phyloP scores from a whole-genome alignment of 331 rosid species.

The Malus hybrid region DNA sequence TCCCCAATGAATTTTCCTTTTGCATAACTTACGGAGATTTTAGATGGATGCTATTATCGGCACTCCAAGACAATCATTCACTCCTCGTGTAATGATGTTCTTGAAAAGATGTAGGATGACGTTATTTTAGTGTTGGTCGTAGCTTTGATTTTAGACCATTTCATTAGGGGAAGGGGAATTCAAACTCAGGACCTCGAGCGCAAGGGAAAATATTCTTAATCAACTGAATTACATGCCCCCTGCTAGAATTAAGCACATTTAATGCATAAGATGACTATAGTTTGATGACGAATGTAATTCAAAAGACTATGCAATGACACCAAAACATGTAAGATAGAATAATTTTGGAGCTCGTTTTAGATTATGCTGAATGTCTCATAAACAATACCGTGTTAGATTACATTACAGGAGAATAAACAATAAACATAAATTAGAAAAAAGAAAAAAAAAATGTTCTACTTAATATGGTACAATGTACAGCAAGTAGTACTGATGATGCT shows the following conservation, averaged over 20 bases:
- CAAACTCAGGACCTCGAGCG: no score
- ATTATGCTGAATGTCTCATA: neutral
- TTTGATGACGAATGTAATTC: neutral
- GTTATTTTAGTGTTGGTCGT: no score
- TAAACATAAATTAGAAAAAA: neutral
- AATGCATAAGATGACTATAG: neutral
- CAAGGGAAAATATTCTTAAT: no score
- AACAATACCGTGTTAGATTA: conserved; percentile 1
- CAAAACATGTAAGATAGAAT: neutral
- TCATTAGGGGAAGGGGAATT: no score
- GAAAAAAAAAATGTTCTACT: neutral
- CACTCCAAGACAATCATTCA: no score
- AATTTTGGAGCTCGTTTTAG: neutral
- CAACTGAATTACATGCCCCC: no score
- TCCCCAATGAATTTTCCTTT: neutral
- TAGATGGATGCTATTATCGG: neutral
- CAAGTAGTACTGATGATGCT: neutral
- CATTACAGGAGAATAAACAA: neutral
- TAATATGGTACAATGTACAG: neutral
- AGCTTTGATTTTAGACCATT: no score
- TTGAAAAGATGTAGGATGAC: no score
- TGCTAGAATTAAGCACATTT: no score
- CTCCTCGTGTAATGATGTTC: no score
- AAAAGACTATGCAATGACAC: neutral
- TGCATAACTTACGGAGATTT: neutral